These are phyloP conservation scores for Herpetomonas samuelpessoai DNA, from an alignment of 208 protist genomes.

Conservation along the genomic window DNA sequence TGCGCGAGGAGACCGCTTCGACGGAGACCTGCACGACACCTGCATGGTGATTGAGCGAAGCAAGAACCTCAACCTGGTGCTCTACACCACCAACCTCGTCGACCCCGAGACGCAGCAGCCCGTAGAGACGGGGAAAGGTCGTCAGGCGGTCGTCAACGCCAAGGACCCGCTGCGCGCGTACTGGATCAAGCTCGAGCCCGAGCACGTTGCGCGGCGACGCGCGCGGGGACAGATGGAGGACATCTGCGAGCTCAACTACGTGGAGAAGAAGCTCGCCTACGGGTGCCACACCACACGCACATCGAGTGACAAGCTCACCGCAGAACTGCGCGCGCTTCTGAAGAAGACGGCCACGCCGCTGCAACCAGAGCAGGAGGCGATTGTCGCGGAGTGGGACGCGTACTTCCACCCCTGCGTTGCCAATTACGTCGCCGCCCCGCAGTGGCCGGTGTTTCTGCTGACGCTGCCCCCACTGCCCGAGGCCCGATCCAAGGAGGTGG, in stretches of 20 bases:
- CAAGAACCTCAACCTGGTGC: too few species aligned
- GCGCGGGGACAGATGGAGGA: constrained; percentile 36
- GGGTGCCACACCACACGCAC: constrained; percentile 44
- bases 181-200: constrained; percentile 68
- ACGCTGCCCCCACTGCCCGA: constrained; percentile 21
- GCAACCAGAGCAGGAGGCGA: not conserved
- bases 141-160: constrained; percentile 27
- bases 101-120: constrained; percentile 9
- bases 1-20: too few species aligned
- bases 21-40: too few species aligned
- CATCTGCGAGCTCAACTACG: constrained; percentile 58
- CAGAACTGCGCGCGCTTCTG: not conserved
- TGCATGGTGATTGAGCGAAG: too few species aligned
- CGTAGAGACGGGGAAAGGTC: constrained; percentile 28
- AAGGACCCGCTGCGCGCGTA: constrained; percentile 64
- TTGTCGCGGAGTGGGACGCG: constrained; percentile 21
- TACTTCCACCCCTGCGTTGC: constrained; percentile 36
- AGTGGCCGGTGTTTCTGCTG: constrained; percentile 50
- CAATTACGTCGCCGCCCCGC: constrained; percentile 68
- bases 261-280: constrained; percentile 80
- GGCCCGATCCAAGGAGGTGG: not conserved
- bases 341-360: not conserved
- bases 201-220: constrained; percentile 47
- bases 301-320: not conserved
- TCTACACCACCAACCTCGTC: not conserved